Base-by-base conservation (phyloP, 352 stramenopile species). In the Globisporangium alternatum region DNA sequence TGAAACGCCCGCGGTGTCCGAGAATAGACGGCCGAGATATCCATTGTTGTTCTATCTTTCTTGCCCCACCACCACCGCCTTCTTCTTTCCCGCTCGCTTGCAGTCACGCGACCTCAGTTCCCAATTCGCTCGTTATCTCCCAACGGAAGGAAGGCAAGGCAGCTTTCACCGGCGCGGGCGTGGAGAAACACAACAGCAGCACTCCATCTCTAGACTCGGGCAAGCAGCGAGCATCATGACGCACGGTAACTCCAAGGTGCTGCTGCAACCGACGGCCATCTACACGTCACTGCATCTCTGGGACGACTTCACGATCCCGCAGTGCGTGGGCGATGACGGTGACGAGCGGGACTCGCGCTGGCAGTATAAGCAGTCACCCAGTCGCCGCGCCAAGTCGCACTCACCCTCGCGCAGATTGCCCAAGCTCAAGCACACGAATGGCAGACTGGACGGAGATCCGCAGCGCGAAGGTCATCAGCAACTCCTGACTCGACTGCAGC, bases 341-440 rank as follows among this genome's bases (percentile, higher is more conserved):
- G 17, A 21, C 19, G 9, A 37, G 5, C 59, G 48, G 3, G 22
- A 33, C 17, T 28, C 39, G 10, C 37, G 59, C 30, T 35, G 59
- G 59, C 21, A 25, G 28, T 45, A 39, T 15, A 56, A 22, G 25
- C 9, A 33, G 15, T 65, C 48, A 39, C 21, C 13, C 7, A 55
- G 5, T 53, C 59, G 59, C 2, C 70, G 66, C 43, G 28, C 63
- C 25, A 70, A 68, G 28, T 76, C 69, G 2, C 63, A 66, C 35
- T 76, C 66, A 22, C 70, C 66, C 12, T 64, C 65, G 37, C 63
- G 70, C 5, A 60, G 63, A n/a, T 70, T 66, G 30, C 66, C 63
- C 13, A 76, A 74, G 60, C 63, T 76, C 9, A 64, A 47, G 28
- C 70, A 76, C 63, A 76, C 70, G 30, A 76, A 76, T 35, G 66